A percentile compares a stretch with the other conserved stretches of the same genome.
Evolutionary conservation across 257 asterid genomes (phyloP).

Genomic region (Handroanthus guayacan): DNA sequence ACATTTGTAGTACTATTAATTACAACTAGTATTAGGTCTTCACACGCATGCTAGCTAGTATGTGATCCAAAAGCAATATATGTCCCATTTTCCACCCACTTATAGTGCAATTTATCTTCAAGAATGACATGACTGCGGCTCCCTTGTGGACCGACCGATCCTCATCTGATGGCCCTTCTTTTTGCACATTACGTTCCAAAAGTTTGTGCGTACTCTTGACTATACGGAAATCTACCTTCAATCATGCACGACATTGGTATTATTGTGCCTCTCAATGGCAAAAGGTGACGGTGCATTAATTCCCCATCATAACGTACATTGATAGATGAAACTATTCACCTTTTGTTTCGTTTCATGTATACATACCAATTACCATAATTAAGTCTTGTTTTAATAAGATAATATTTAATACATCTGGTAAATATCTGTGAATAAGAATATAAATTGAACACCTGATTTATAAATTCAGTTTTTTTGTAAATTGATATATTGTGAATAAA

Average conservation of each 20-base stretch:
- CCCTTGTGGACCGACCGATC: slow-evolving; percentile 34
- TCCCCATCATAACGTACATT: too few relatives aligned
- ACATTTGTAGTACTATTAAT: neutral
- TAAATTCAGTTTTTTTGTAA: too few relatives aligned
- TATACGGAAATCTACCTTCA: slow-evolving; percentile 31
- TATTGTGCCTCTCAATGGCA: too few relatives aligned
- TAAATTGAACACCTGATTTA: too few relatives aligned
- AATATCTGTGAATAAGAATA: too few relatives aligned
- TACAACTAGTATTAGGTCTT: neutral
- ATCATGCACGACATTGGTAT: neutral
- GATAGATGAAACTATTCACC: too few relatives aligned
- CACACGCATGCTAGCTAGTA: slow-evolving; percentile 37
- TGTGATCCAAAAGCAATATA: neutral
- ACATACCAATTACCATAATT: too few relatives aligned
- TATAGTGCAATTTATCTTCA: slow-evolving; percentile 31
- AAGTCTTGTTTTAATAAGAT: too few relatives aligned
- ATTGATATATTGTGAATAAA: too few relatives aligned
- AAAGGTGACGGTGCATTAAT: too few relatives aligned
- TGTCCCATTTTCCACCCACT: neutral
- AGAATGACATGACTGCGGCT: slow-evolving; percentile 39
- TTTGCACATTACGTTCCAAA: slow-evolving; percentile 11
- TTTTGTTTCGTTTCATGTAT: too few relatives aligned
- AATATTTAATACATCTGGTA: too few relatives aligned
- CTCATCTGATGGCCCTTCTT: slow-evolving; percentile 15
- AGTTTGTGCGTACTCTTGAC: slow-evolving; percentile 15